Conservation (phyloP, 352 stramenopile genomes). For the Bremia lactucae region DNA sequence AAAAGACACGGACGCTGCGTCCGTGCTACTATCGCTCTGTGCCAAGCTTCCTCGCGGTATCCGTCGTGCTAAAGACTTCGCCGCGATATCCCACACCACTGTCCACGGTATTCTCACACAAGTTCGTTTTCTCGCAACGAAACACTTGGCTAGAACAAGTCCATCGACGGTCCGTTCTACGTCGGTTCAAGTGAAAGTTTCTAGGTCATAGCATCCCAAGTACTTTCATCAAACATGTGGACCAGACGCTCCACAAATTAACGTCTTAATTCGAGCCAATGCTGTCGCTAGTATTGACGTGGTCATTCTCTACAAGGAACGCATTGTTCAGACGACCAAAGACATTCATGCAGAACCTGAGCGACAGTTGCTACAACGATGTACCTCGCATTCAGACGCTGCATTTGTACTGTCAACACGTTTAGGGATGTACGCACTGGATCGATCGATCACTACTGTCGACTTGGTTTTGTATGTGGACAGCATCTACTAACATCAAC, state of each 20-base stretch:
- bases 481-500: conserved; percentile 5
- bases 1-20: conserved; percentile 35
- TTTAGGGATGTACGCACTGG: conserved; percentile 32
- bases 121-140: conserved; percentile 37
- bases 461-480: conserved; percentile 32
- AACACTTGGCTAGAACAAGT: conserved; percentile 20
- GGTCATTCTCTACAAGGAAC: conserved; percentile 24
- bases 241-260: conserved; percentile 11
- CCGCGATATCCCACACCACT: conserved; percentile 29
- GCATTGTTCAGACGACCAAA: conserved; percentile 6
- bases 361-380: conserved; percentile 22
- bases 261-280: conserved; percentile 35
- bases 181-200: conserved; percentile 15
- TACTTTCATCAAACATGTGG: conserved; percentile 38
- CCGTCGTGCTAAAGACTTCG: neutral
- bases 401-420: conserved; percentile 15
- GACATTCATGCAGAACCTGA: conserved; percentile 20
- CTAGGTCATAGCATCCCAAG: conserved; percentile 16
- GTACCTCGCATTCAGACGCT: conserved; percentile 4
- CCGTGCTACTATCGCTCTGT: conserved; percentile 30
- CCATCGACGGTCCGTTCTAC: neutral
- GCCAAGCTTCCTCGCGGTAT: conserved; percentile 34
- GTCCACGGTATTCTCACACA: conserved; percentile 58
- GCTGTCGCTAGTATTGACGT: conserved; percentile 38
- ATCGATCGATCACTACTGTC: conserved; percentile 39